Evolutionary conservation across 176 grass and related monocot species (phyloP).

Genomic region (Oropetium thomaeum): DNA sequence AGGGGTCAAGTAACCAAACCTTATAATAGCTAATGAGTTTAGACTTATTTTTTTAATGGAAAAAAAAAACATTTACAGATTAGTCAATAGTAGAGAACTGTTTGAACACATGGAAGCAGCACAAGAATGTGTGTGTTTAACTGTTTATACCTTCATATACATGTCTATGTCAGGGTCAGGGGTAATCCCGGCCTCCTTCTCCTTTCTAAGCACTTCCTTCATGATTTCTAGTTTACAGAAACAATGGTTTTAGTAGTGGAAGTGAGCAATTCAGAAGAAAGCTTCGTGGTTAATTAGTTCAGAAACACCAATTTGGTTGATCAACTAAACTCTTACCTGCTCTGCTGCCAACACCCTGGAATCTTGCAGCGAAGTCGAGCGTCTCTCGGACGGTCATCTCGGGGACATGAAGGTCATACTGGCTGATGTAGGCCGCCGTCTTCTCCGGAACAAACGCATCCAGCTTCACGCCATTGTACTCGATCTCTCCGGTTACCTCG

Average conservation of each 20-base stretch:
- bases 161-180: constrained; percentile 75
- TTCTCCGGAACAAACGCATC: constrained; percentile 62
- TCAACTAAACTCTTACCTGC: too few relatives aligned
- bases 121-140: background rate
- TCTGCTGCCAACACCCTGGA: constrained; percentile 39
- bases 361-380: constrained; percentile 67
- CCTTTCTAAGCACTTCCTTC: constrained; percentile 75
- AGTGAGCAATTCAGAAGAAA: too few relatives aligned
- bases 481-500: constrained; percentile 52
- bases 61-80: too few relatives aligned
- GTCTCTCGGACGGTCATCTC: constrained; percentile 79
- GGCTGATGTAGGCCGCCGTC: constrained; percentile 65
- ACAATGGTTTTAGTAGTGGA: background rate
- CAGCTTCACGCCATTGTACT: constrained; percentile 60
- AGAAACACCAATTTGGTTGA: too few relatives aligned
- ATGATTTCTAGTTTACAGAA: constrained; percentile 31
- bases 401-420: constrained; percentile 56
- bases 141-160: constrained; percentile 81
- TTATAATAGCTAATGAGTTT: too few relatives aligned
- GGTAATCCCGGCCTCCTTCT: constrained; percentile 66
- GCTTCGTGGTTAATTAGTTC: too few relatives aligned
- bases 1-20: too few relatives aligned
- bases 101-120: background rate
- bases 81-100: too few relatives aligned
- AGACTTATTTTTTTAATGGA: too few relatives aligned